These are phyloP conservation scores for Citrullus amarus DNA, from an alignment of 306 rosid genomes.

Conservation along the genomic window DNA sequence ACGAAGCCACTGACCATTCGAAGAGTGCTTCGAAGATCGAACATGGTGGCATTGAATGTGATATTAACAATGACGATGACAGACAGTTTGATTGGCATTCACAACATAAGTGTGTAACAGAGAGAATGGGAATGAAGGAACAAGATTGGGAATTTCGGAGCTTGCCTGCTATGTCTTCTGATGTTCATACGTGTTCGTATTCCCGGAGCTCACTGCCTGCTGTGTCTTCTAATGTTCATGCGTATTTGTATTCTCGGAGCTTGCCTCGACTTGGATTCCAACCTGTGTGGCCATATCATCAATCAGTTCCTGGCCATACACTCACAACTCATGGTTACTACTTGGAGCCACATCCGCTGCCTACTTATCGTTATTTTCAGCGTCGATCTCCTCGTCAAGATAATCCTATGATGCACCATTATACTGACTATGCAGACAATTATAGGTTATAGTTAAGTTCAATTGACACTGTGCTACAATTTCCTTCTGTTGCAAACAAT, in stretches of 20 bases:
- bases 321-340: conserved; percentile 1
- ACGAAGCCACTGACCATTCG: not conserved
- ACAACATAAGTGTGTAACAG: not conserved
- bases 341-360: not conserved
- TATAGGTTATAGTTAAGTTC: not conserved
- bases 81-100: not conserved
- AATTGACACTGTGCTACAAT: not conserved
- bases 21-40: not conserved
- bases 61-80: not conserved
- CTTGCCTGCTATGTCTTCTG: not conserved
- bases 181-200: not conserved
- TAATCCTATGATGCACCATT: conserved; percentile 5
- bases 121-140: not conserved
- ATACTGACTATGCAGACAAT: conserved; percentile 2
- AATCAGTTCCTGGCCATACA: not conserved
- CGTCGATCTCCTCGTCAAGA: not conserved
- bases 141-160: not conserved
- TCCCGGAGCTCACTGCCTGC: not conserved
- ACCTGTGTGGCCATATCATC: not conserved
- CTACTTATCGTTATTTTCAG: not conserved
- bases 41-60: not conserved
- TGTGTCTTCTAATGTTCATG: not conserved
- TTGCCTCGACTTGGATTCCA: not conserved
- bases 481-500: not conserved
- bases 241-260: not conserved